phyloP scores from a whole-genome alignment of 495 filamentous ascomycete species.

The Penicillium roqueforti region DNA sequence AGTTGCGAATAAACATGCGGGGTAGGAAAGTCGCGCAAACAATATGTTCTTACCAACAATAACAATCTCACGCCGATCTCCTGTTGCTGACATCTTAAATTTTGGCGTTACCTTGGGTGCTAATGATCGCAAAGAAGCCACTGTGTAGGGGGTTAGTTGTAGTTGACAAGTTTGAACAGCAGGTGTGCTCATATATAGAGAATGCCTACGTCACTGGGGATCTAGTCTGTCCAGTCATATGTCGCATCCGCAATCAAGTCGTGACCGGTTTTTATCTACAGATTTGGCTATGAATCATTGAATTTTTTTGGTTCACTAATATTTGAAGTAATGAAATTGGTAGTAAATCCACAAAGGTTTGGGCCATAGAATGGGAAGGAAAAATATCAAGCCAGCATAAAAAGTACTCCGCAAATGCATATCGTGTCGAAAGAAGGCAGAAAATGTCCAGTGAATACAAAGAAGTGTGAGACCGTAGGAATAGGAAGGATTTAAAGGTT shows the following conservation, averaged over 20 bases:
- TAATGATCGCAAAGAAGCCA: constrained; percentile 28
- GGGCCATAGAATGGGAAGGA: constrained; percentile 7
- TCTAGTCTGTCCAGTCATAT: constrained; percentile 26
- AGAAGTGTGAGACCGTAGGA: not conserved
- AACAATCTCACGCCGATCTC: constrained; percentile 58
- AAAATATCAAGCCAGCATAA: constrained; percentile 13
- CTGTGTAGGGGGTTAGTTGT: constrained; percentile 12
- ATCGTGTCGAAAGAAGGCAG: constrained; percentile 11
- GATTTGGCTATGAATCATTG: not conserved
- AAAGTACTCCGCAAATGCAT: constrained; percentile 29
- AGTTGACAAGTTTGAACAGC: not conserved
- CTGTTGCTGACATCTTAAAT: constrained; percentile 33
- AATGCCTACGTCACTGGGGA: constrained; percentile 28
- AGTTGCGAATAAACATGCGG: constrained; percentile 21
- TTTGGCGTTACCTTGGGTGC: constrained; percentile 18
- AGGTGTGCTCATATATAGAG: not conserved
- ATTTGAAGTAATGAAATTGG: constrained; percentile 1
- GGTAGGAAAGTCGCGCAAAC: constrained; percentile 20
- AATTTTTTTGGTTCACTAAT: constrained; percentile 1
- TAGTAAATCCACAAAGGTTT: not conserved
- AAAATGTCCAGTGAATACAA: constrained; percentile 5
- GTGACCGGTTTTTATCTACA: constrained; percentile 5
- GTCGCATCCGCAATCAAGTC: constrained; percentile 7
- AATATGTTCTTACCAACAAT: constrained; percentile 56
- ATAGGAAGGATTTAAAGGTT: constrained; percentile 2